phyloP scores from a whole-genome alignment of 805 yeast genomes.

The Hanseniaspora vineae region DNA sequence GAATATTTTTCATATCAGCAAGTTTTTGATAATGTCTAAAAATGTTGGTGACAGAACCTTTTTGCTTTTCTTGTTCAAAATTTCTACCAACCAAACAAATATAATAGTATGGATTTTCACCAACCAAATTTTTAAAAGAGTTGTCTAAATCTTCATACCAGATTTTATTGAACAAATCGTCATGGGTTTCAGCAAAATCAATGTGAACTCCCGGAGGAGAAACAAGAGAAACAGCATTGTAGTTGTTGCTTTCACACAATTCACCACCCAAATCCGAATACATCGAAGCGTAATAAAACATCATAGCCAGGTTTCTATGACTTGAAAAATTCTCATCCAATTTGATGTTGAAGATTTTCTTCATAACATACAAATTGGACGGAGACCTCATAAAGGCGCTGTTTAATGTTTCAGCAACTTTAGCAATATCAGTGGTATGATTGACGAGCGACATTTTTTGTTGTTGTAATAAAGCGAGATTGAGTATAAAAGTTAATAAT shows the following conservation, averaged over 20 bases:
- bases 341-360: constrained; percentile 19
- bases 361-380: constrained; percentile 18
- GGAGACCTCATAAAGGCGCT: constrained; percentile 18
- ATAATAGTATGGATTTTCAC: constrained; percentile 19
- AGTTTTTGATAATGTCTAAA: constrained; percentile 16
- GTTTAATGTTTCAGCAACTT: constrained; percentile 15
- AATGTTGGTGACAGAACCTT: constrained; percentile 23
- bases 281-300: constrained; percentile 13
- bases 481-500: no score
- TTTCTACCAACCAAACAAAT: constrained; percentile 23
- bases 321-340: constrained; percentile 12
- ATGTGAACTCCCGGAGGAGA: constrained; percentile 16
- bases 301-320: constrained; percentile 16
- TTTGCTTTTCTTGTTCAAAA: constrained; percentile 13
- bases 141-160: constrained; percentile 15
- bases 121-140: constrained; percentile 7
- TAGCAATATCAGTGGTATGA: constrained; percentile 13
- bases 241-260: constrained; percentile 20
- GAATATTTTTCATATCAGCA: constrained; percentile 20
- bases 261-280: constrained; percentile 23
- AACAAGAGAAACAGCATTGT: constrained; percentile 23
- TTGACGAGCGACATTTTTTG: constrained; percentile 7
- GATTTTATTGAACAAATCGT: constrained; percentile 17
- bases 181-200: constrained; percentile 16
- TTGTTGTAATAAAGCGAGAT: background rate